phyloP scores from a whole-genome alignment of 2,329 filamentous ascomycete genomes.

The Apiospora pterosperma region DNA sequence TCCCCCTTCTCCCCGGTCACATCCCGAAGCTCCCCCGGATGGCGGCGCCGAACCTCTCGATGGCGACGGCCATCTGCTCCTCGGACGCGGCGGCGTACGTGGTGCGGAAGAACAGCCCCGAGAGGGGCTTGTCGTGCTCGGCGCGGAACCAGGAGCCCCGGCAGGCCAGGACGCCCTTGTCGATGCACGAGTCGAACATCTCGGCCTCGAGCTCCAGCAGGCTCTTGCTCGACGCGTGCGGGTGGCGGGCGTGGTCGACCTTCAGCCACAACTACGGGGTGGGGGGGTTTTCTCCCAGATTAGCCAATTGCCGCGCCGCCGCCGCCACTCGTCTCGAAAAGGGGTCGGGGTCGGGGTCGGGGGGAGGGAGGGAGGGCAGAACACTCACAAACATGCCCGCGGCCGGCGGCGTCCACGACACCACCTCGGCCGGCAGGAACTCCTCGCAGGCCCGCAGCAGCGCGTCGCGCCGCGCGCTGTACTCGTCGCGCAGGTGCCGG shows the following conservation, averaged over 20 bases:
- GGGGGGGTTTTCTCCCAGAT: no score
- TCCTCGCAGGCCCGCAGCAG: slow-evolving; percentile 78
- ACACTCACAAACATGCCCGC: slow-evolving; percentile 91
- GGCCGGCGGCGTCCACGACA: slow-evolving; percentile 74
- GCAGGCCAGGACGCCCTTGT: slow-evolving; percentile 74
- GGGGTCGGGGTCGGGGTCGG: not conserved
- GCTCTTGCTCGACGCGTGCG: slow-evolving; percentile 47
- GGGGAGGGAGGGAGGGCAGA: not conserved
- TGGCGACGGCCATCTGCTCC: slow-evolving; percentile 68
- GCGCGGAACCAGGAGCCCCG: slow-evolving; percentile 90
- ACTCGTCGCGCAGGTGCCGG: slow-evolving; percentile 75
- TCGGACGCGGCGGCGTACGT: slow-evolving; percentile 82
- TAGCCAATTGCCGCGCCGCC: not conserved
- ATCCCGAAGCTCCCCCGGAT: slow-evolving; percentile 56
- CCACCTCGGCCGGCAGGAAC: slow-evolving; percentile 69
- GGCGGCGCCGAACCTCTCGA: slow-evolving; percentile 71
- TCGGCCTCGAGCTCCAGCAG: slow-evolving; percentile 75
- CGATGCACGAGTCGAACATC: slow-evolving; percentile 76
- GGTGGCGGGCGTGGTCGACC: slow-evolving; percentile 65
- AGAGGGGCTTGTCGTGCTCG: slow-evolving; percentile 56
- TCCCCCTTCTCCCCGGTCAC: no score
- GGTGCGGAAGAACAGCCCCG: slow-evolving; percentile 79
- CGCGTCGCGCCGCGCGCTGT: slow-evolving; percentile 73
- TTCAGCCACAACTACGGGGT: slow-evolving; percentile 65
- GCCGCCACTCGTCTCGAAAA: no score